Evolutionary conservation across 2,329 filamentous ascomycete species (phyloP).

Genomic region (Leptographium lundbergii): DNA sequence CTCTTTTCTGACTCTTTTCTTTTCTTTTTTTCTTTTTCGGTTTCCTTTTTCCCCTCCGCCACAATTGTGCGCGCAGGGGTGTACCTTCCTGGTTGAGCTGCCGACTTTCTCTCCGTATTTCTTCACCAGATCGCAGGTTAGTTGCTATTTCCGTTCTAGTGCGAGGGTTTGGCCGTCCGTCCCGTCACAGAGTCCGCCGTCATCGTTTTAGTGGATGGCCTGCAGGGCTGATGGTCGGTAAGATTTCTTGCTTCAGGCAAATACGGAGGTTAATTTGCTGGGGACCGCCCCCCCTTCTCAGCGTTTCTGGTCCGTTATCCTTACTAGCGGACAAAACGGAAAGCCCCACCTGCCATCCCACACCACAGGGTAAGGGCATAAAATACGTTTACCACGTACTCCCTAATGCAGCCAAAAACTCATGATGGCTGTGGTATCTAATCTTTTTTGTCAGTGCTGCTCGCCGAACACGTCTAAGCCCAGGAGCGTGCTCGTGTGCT

Average conservation of each 20-base stretch:
- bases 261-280: not conserved
- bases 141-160: conserved; percentile 2
- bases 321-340: not conserved
- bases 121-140: not conserved
- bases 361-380: not conserved
- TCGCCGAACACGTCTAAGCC: too few species aligned
- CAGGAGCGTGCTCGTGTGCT: too few species aligned
- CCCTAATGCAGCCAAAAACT: not conserved
- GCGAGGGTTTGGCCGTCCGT: conserved; percentile 1
- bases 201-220: not conserved
- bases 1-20: not conserved
- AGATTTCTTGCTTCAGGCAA: not conserved
- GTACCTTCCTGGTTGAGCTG: not conserved
- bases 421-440: not conserved
- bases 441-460: not conserved
- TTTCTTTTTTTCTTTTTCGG: not conserved
- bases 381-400: too few species aligned
- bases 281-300: not conserved
- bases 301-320: not conserved
- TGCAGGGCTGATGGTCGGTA: not conserved
- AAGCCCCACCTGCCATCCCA: not conserved
- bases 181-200: not conserved
- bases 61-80: not conserved
- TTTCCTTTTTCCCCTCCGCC: not conserved
- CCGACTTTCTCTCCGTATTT: not conserved